These are phyloP conservation scores for Phytophthora constricta DNA, from an alignment of 352 stramenopile genomes.

Conservation along the genomic window DNA sequence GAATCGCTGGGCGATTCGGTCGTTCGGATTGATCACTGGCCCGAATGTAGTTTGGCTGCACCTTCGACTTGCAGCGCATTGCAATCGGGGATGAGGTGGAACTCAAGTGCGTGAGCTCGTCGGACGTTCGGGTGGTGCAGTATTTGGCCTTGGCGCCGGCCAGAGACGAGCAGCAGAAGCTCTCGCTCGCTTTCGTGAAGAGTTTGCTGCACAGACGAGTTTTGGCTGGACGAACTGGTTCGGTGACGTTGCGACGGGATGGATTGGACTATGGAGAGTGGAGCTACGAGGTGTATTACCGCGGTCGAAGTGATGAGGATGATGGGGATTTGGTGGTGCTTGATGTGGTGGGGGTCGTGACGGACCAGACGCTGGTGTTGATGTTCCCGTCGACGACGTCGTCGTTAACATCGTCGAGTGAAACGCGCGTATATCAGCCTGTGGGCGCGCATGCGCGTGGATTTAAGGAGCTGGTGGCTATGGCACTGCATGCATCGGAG, in stretches of 20 bases:
- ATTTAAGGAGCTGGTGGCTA: conserved; percentile 50
- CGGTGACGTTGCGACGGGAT: conserved; percentile 50
- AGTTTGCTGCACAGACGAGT: conserved; percentile 57
- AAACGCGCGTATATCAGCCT: conserved; percentile 20
- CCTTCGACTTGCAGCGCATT: neutral
- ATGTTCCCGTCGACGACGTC: conserved; percentile 54
- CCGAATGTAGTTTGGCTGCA: neutral
- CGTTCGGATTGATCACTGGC: conserved; percentile 59
- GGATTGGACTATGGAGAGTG: conserved; percentile 69
- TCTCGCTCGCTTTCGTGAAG: conserved; percentile 62
- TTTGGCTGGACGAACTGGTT: conserved; percentile 31
- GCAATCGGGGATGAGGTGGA: conserved; percentile 11
- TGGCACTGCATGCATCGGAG: conserved; percentile 31
- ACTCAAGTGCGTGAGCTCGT: conserved; percentile 31
- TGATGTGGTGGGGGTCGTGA: conserved; percentile 57
- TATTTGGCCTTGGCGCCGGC: conserved; percentile 59
- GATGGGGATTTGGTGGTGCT: conserved; percentile 10
- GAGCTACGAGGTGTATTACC: conserved; percentile 59
- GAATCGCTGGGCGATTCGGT: conserved; percentile 18
- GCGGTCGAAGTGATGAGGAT: conserved; percentile 15
- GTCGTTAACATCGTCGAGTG: neutral
- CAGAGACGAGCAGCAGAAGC: conserved; percentile 38
- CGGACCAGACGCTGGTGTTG: conserved; percentile 65
- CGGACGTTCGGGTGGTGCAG: conserved; percentile 46
- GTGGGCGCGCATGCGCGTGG: conserved; percentile 49